A percentile compares a stretch with the other conserved stretches of the same genome.
Conservation (phyloP, 1,284 basidiomycete genomes). For the Melampsora larici-populina region DNA sequence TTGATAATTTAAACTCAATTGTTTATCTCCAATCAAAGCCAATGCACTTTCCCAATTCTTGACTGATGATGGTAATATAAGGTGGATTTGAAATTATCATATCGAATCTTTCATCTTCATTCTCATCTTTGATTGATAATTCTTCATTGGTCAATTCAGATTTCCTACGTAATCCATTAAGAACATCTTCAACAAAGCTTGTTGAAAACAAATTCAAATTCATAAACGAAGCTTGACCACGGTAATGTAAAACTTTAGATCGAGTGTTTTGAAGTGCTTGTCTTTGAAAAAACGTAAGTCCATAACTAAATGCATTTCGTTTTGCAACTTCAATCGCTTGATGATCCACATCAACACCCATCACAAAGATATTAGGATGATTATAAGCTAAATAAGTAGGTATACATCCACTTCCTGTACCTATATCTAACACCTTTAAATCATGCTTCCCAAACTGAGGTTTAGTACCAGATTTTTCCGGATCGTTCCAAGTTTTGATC, state of each 20-base stretch:
- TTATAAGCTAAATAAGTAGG: slow-evolving; percentile 65
- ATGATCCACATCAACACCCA: slow-evolving; percentile 69
- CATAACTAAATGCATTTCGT: slow-evolving; percentile 64
- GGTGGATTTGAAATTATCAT: slow-evolving; percentile 89
- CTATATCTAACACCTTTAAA: slow-evolving; percentile 69
- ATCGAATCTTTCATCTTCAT: slow-evolving; percentile 58
- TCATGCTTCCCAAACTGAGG: slow-evolving; percentile 40
- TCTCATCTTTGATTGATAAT: not conserved
- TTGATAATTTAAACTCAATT: not conserved
- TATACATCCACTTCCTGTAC: slow-evolving; percentile 85
- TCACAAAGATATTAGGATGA: slow-evolving; percentile 59
- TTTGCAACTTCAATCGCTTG: slow-evolving; percentile 67
- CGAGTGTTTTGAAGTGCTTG: not conserved
- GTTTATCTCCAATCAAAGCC: slow-evolving; percentile 66
- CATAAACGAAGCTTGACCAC: slow-evolving; percentile 50
- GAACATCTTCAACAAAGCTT: slow-evolving; percentile 12
- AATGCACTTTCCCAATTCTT: slow-evolving; percentile 70
- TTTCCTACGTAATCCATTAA: not conserved
- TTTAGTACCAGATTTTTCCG: not conserved
- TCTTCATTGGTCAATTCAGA: not conserved
- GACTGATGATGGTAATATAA: slow-evolving; percentile 76
- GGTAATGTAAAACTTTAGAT: slow-evolving; percentile 2
- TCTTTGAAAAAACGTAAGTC: slow-evolving; percentile 49
- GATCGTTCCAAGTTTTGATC: slow-evolving; percentile 43
- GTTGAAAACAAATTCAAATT: slow-evolving; percentile 32